Base-by-base conservation (phyloP, 139 green algal genomes). In the Nannochloris sp. region DNA sequence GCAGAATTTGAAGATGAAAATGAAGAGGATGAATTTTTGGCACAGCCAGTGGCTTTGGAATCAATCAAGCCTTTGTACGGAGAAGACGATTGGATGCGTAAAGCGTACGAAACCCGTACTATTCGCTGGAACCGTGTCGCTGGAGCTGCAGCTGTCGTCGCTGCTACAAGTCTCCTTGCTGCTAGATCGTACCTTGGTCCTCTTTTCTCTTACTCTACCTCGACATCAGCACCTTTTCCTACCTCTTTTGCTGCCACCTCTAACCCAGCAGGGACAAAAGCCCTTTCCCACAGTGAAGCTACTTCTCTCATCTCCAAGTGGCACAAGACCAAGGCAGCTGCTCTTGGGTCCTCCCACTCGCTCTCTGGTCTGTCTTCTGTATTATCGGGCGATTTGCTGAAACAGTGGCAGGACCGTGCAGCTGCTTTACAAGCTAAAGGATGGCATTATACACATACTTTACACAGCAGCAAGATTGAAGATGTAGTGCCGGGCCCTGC, bases 401-500 rank as follows among this genome's bases (percentile, higher is more conserved):
- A 42, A 29, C 53, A 73, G 45, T 78, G 71, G 71, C 58, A 36
- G 15, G 57, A 65, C 13, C 42, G 64, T 3, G 64, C 70, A 14
- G 23, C 15, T 13, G 54, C 46, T 24, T 55, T 77, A 25, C 24
- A 72, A 46, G 32, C 24, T 29, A 72, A 77, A 48, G 64, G 64
- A 31, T 73, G 65, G 57, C 54, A 66, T 42, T 78, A 78, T 64
- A 30, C 37, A 15, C 71, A 78, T 38, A 29, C 39, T 19, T 53
- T 67, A 54, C 61, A 77, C 38, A 46, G 42, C 24, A 51, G 44
- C 55, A 46, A 67, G 30, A 15, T 77, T 10, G 54, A 73, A 48
- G 23, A 25, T 9, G 56, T 77, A 34, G 5, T 6, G 6, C 24
- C 46, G 44, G 60, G 36, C 24, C n/a, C 12, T 2, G 10, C 47